A percentile compares a stretch with the other conserved stretches of the same genome.
Evolutionary conservation across 805 yeast species (phyloP).

Genomic region (Nakazawaea molendinolei): DNA sequence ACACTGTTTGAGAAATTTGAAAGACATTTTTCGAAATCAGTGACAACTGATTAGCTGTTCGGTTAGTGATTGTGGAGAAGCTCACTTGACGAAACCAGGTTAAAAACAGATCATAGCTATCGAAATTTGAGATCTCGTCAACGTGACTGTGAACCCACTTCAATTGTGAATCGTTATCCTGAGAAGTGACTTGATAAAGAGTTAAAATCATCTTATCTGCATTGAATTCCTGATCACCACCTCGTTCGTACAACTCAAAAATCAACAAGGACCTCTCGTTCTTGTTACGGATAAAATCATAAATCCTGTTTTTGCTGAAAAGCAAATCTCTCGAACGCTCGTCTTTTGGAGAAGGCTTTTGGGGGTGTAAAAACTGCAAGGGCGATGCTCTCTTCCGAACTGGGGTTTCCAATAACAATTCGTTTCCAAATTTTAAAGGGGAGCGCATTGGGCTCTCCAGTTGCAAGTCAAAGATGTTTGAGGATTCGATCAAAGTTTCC

Average conservation of each 20-base stretch:
- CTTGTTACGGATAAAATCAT: constrained; percentile 11
- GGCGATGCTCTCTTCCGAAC: background rate
- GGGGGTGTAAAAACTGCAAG: background rate
- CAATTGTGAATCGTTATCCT: constrained; percentile 13
- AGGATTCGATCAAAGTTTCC: background rate
- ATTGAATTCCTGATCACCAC: constrained; percentile 5
- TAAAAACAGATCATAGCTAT: constrained; percentile 12
- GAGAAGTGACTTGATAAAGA: constrained; percentile 12
- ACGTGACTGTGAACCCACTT: constrained; percentile 14
- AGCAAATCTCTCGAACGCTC: background rate
- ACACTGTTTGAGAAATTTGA: too few species aligned
- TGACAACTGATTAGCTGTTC: too few species aligned
- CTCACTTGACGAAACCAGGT: constrained; percentile 16
- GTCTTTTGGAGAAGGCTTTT: background rate
- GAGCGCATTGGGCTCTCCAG: constrained; percentile 6
- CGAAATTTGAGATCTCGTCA: constrained; percentile 9
- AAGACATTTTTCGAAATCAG: too few species aligned
- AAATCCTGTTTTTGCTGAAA: constrained; percentile 11
- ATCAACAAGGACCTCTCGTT: constrained; percentile 7
- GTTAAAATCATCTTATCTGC: constrained; percentile 12
- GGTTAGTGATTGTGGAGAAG: too few species aligned
- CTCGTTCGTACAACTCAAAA: constrained; percentile 11
- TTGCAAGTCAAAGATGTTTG: background rate
- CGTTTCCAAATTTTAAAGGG: constrained; percentile 1
- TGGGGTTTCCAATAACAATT: background rate